phyloP scores from a whole-genome alignment of 2,329 filamentous ascomycete genomes.

The Aspergillus versicolor region DNA sequence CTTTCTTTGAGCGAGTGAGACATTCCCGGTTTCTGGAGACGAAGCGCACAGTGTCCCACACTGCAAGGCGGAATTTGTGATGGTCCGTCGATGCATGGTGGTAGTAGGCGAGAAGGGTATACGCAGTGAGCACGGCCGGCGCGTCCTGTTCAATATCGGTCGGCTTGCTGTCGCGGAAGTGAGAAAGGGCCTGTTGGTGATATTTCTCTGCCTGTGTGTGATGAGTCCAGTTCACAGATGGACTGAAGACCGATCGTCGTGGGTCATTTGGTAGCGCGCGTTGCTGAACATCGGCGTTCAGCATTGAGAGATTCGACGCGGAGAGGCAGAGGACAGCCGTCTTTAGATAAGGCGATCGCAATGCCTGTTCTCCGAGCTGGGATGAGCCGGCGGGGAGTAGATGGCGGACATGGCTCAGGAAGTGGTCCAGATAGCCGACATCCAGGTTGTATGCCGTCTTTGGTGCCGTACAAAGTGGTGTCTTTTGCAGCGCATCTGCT shows the following conservation, averaged over 20 bases:
- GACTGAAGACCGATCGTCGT: background rate
- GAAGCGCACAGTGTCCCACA: constrained; percentile 13
- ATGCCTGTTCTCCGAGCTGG: background rate
- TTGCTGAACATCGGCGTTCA: constrained; percentile 11
- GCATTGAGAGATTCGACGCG: constrained; percentile 17
- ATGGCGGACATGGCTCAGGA: background rate
- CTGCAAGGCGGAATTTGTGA: constrained; percentile 11
- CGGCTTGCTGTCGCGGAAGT: background rate
- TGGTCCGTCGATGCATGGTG: constrained; percentile 18
- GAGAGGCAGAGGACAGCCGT: constrained; percentile 14
- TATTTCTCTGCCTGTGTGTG: background rate
- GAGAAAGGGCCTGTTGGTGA: background rate
- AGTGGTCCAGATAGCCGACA: background rate
- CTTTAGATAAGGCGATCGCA: background rate
- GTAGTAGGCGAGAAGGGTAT: constrained; percentile 16
- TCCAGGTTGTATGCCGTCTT: background rate
- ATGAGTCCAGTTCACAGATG: background rate
- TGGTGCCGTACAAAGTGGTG: background rate
- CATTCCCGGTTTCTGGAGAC: background rate
- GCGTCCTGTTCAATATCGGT: background rate
- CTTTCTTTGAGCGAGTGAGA: background rate
- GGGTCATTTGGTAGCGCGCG: background rate
- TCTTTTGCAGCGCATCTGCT: background rate
- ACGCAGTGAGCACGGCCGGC: background rate
- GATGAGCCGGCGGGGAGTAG: background rate